These are phyloP conservation scores for Scedosporium minutisporum DNA, from an alignment of 2,329 filamentous ascomycete genomes.

Conservation along the genomic window DNA sequence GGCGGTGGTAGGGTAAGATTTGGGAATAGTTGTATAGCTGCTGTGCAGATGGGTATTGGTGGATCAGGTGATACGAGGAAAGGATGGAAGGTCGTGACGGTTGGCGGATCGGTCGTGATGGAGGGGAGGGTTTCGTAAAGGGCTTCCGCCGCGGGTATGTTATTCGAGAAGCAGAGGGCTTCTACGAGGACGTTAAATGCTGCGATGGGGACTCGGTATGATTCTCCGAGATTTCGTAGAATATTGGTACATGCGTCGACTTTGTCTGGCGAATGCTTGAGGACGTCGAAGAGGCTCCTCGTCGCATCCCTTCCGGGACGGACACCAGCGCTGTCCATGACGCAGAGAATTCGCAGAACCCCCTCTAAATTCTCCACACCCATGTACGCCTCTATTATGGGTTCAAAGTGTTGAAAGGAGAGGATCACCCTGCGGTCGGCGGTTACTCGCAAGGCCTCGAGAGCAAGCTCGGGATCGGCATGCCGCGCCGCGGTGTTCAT, in stretches of 20 bases:
- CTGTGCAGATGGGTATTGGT: conserved; percentile 1
- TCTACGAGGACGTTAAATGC: conserved; percentile 25
- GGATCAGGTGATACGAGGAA: conserved; percentile 10
- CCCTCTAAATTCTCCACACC: conserved; percentile 48
- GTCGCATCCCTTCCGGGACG: conserved; percentile 50
- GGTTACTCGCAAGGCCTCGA: conserved; percentile 59
- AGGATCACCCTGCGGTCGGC: conserved; percentile 48
- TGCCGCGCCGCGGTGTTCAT: conserved; percentile 62
- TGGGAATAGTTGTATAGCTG: conserved; percentile 4
- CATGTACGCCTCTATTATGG: conserved; percentile 63
- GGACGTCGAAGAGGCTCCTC: conserved; percentile 47
- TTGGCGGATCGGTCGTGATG: conserved; percentile 12
- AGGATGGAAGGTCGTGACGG: conserved; percentile 10
- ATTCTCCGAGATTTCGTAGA: conserved; percentile 41
- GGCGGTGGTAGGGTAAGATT: not conserved
- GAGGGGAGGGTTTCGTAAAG: conserved; percentile 10
- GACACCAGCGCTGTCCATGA: conserved; percentile 60
- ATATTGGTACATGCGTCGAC: conserved; percentile 42
- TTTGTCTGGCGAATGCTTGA: conserved; percentile 37
- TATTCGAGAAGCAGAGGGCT: conserved; percentile 12
- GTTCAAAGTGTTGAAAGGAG: conserved; percentile 65
- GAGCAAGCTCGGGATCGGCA: conserved; percentile 59
- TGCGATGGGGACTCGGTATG: conserved; percentile 26
- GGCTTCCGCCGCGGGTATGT: conserved; percentile 8
- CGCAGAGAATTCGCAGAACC: conserved; percentile 60